Base-by-base conservation (phyloP, 495 filamentous ascomycete species). In the Achaetomiella virescens region DNA sequence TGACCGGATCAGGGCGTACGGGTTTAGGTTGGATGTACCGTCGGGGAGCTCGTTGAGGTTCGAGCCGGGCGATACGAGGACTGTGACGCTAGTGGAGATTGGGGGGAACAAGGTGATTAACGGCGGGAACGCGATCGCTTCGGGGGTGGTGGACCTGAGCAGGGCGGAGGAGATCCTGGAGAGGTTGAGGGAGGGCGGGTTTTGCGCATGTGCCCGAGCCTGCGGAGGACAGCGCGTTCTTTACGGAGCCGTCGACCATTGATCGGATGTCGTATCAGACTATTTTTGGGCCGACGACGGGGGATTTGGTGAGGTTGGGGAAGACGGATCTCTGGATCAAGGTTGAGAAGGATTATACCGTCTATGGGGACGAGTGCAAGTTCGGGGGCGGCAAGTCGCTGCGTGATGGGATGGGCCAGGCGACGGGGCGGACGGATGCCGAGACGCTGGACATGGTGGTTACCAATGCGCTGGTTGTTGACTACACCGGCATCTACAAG, bases 321-420 rank as follows among this genome's bases (percentile, higher is more conserved):
- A 75, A 81, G 55, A 98, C 93, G 7, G 85, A 96, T 64, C 77
- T 98, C 14, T 97, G 92, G 91, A 76, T 98, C 55, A 82, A 84
- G 70, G 88, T 98, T 11, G 95, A 97, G 76, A 89, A 85, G 60
- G 95, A 98, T 66, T 72, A 82, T 52, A 90, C 90, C 5, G 73
- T 74, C 12, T 92, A 95, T 67, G 93, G 93, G 20, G 95, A 98
- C 55, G 93, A 98, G 72, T 97, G 91, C 66, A 85, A 86, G 44
- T 97, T 98, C 72, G 93, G 93, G 35, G 93, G 93, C 21, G 93
- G 93, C 21, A 98, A 97, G 80, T 92, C 88, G 21, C 69, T 98
- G 48, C 79, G 93, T 45, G 93, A 98, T 67, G 93, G 93, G 5
- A 98, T 98, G 93, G 95, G 91, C 10, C 91, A 96, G 72, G 89